Conservation (phyloP, 73 alveolate species). For the Tetrahymena borealis region DNA sequence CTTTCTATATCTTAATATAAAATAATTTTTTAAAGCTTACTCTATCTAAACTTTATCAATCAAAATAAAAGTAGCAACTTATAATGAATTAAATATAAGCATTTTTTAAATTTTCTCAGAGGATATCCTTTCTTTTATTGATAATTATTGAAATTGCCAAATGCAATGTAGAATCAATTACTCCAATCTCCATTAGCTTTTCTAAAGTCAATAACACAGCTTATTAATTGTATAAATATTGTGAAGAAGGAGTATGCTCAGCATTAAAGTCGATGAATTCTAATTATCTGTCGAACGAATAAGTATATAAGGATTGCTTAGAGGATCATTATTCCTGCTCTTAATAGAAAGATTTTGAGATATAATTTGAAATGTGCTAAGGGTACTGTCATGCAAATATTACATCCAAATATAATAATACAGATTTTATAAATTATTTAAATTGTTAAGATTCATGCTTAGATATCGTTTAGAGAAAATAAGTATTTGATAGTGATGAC, state of each 20-base stretch:
- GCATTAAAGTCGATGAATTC: neutral
- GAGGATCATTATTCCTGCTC: neutral
- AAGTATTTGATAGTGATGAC: neutral
- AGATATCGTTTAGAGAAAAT: neutral
- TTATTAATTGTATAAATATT: too few species aligned
- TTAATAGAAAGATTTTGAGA: neutral
- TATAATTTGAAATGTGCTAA: neutral
- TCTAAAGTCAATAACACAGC: too few species aligned
- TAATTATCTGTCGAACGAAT: neutral
- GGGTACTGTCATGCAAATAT: neutral
- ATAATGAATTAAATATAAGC: too few species aligned
- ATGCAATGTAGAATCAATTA: too few species aligned
- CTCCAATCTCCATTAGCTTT: too few species aligned
- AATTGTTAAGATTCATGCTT: neutral
- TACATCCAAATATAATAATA: neutral
- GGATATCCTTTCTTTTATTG: too few species aligned
- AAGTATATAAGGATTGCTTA: neutral
- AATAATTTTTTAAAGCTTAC: too few species aligned
- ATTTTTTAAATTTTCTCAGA: too few species aligned
- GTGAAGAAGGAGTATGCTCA: neutral
- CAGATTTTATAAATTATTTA: neutral
- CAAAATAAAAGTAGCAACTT: too few species aligned
- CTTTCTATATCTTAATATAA: too few species aligned
- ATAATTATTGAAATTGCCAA: too few species aligned
- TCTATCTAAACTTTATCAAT: too few species aligned